Evolutionary conservation across 1,284 basidiomycete genomes (phyloP).

Genomic region (Ceratobasidium sp.): DNA sequence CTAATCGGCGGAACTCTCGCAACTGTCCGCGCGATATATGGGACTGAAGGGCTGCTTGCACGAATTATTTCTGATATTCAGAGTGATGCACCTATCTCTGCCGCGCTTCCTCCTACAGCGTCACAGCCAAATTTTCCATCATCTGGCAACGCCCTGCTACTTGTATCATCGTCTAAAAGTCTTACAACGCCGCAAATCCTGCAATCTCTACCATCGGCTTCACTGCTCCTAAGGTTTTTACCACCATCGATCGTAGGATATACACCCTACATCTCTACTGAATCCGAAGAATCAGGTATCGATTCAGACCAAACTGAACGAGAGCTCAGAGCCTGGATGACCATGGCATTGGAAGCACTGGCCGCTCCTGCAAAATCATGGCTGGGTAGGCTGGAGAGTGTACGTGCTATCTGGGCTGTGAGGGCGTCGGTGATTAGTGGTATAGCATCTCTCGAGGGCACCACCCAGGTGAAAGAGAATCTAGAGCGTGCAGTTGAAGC

Average conservation of each 20-base stretch:
- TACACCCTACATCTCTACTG: conserved; percentile 74
- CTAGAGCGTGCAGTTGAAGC: conserved; percentile 56
- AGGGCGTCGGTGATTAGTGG: conserved; percentile 54
- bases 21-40: conserved; percentile 54
- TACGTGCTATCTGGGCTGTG: conserved; percentile 66
- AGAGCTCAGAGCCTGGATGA: conserved; percentile 65
- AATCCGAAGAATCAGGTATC: conserved; percentile 61
- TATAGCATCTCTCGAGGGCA: conserved; percentile 57
- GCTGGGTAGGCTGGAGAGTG: conserved; percentile 62
- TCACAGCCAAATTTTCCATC: conserved; percentile 31
- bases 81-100: conserved; percentile 4
- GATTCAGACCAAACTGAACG: conserved; percentile 56
- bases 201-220: conserved; percentile 70
- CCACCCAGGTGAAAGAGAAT: conserved; percentile 57
- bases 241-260: conserved; percentile 69
- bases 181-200: conserved; percentile 70
- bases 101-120: conserved; percentile 10
- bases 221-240: conserved; percentile 67
- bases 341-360: conserved; percentile 58
- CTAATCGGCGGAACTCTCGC: conserved; percentile 64
- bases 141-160: conserved; percentile 21
- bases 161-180: conserved; percentile 38
- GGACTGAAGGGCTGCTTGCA: conserved; percentile 42
- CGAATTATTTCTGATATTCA: conserved; percentile 61
- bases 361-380: conserved; percentile 59